Base-by-base conservation (phyloP, 805 yeast species). In the Ogataea angusta region DNA sequence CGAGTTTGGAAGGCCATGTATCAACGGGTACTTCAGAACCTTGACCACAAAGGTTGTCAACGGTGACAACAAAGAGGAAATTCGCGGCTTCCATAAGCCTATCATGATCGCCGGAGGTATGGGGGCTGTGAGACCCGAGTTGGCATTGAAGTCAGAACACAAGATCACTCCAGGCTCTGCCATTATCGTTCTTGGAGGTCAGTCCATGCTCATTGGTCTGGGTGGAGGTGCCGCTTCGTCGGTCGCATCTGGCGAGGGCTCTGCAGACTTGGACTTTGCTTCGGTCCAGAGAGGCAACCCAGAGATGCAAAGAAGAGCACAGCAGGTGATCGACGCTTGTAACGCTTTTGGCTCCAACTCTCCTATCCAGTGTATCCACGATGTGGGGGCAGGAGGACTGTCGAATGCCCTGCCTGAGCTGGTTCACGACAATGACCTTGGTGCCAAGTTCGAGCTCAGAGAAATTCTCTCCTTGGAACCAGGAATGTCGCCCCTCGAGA, bases 201-300 rank as follows among this genome's bases (percentile, higher is more conserved):
- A 90, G 56, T 86, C 88, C 15, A 91, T 93, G 98, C 76, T 93
- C 56, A 93, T 93, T 66, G 99, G 99, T 58, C 76, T 93, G 43
- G 99, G 99, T 60, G 99, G 99, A 58, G 99, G 99, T 68, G 99
- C 99, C 30, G 99, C 99, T 5, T 93, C 99, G 2, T 86, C 96
- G 10, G 80, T 90, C 36, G 80, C 95, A n/a, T 85, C 96, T 17
- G 96, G 97, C 55, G 96, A 87, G 63, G 96, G 93, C 38, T 85
- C 95, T 29, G 98, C 95, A 22, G 95, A 83, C 51, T 77, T 93
- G 57, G 99, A 93, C 72, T 93, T 89, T 68, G 99, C 99, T 10
- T 90, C 98, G 14, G 99, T 93, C 29, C 99, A 93, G 72, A 83
- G 99, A 72, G 99, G 98, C 42, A 93, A 93, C 68, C 98, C 99